phyloP scores from a whole-genome alignment of 1,139 yeast genomes.

The Magnusiomyces tetraspermus region DNA sequence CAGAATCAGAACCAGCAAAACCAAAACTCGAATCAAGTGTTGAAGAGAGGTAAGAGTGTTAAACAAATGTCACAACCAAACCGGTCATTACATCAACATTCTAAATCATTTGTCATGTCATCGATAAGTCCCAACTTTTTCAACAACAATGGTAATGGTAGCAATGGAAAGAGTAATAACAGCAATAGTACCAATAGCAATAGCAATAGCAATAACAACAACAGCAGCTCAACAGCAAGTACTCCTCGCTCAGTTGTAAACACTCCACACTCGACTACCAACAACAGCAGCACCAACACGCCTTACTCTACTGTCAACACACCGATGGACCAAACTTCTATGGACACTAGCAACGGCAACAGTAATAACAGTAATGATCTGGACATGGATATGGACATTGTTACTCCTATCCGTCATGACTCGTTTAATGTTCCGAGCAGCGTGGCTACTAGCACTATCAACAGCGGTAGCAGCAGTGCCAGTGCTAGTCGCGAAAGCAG shows the following conservation, averaged over 20 bases:
- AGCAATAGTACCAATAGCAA: not conserved
- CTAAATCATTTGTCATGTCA: not conserved
- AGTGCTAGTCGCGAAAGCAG: not conserved
- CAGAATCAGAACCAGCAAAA: not conserved
- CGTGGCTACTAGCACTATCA: not conserved
- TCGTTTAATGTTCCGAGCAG: not conserved
- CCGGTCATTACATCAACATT: no score
- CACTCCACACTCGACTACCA: not conserved
- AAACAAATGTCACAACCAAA: no score
- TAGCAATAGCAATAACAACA: not conserved
- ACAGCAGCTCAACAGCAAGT: not conserved
- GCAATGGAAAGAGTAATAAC: not conserved
- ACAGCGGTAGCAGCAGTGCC: not conserved
- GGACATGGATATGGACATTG: no score
- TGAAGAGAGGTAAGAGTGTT: no score
- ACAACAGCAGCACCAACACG: not conserved
- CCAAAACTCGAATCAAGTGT: not conserved
- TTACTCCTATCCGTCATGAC: not conserved
- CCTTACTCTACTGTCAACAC: not conserved
- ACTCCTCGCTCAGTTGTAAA: not conserved
- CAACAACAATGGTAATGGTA: not conserved
- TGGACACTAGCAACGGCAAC: no score
- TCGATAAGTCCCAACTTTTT: not conserved
- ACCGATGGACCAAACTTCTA: no score
- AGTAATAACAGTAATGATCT: not conserved